phyloP scores from a whole-genome alignment of 352 stramenopile genomes.

The Globisporangium parvum region DNA sequence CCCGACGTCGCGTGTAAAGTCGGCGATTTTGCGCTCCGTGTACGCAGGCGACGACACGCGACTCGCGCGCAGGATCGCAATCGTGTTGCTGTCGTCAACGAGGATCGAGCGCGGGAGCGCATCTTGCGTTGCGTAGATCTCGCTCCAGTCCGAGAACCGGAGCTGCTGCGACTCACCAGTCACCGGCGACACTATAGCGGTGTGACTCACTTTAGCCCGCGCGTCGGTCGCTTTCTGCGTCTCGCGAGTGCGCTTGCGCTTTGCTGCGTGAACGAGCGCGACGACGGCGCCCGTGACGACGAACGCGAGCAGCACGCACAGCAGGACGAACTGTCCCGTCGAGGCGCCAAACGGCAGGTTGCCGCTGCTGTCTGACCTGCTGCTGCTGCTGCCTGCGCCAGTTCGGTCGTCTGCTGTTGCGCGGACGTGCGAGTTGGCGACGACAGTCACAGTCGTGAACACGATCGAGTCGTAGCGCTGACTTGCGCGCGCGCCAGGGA shows the following conservation, averaged over 20 bases:
- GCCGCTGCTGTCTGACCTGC: not conserved
- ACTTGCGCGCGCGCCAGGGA: conserved; percentile 8
- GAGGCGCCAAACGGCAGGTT: conserved; percentile 13
- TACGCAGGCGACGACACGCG: conserved; percentile 25
- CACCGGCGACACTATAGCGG: conserved; percentile 5
- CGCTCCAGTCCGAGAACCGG: conserved; percentile 38
- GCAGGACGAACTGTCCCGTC: conserved; percentile 18
- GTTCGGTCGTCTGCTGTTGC: not conserved
- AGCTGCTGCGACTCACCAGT: conserved; percentile 20
- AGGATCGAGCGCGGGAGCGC: conserved; percentile 25
- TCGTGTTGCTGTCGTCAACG: conserved; percentile 32
- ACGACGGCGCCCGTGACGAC: conserved; percentile 15
- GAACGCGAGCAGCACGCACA: conserved; percentile 19
- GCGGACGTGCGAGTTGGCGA: not conserved
- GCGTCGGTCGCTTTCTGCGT: conserved; percentile 2
- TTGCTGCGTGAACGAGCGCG: conserved; percentile 13
- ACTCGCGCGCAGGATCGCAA: conserved; percentile 45
- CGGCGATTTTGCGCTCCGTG: conserved; percentile 28
- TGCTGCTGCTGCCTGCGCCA: not conserved
- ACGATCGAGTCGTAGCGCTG: conserved; percentile 30
- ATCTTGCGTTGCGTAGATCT: conserved; percentile 40
- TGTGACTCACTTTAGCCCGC: conserved; percentile 11
- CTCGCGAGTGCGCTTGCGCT: conserved; percentile 8
- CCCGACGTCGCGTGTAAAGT: conserved; percentile 42
- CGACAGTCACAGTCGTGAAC: conserved; percentile 13